Evolutionary conservation across 2,329 filamentous ascomycete genomes (phyloP).

Genomic region (Ascosphaera aggregata): DNA sequence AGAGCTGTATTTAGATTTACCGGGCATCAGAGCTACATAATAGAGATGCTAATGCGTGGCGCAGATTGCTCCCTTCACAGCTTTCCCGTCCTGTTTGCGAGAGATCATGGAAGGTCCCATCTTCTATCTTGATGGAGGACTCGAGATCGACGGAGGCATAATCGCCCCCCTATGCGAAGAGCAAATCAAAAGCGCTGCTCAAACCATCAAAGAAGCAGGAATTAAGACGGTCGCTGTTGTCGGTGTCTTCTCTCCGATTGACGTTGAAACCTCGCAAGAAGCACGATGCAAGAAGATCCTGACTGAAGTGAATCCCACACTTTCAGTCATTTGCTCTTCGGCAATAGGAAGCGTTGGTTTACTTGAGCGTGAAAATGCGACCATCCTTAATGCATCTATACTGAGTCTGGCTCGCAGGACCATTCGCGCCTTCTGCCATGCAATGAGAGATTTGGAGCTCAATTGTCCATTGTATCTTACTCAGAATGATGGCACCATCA

Average conservation of each 20-base stretch:
- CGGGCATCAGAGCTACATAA: background rate
- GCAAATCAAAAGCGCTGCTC: slow-evolving; percentile 15
- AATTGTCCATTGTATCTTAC: slow-evolving; percentile 35
- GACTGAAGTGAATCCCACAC: slow-evolving; percentile 13
- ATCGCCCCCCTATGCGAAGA: slow-evolving; percentile 17
- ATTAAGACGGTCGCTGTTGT: slow-evolving; percentile 20
- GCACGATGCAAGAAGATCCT: slow-evolving; percentile 18
- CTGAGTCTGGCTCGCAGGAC: slow-evolving; percentile 33
- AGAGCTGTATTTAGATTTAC: slow-evolving; percentile 10
- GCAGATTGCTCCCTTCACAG: slow-evolving; percentile 22
- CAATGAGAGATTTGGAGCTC: slow-evolving; percentile 27
- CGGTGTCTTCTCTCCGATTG: slow-evolving; percentile 25
- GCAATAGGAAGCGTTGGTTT: slow-evolving; percentile 23
- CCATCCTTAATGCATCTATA: slow-evolving; percentile 40
- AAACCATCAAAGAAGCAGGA: slow-evolving; percentile 14
- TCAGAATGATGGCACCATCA: slow-evolving; percentile 39
- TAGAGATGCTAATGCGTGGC: slow-evolving; percentile 1
- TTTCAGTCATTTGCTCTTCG: slow-evolving; percentile 21
- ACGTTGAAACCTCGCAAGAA: slow-evolving; percentile 20
- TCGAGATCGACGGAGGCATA: slow-evolving; percentile 26
- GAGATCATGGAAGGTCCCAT: slow-evolving; percentile 20
- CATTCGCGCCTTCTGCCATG: slow-evolving; percentile 30
- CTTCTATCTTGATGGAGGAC: slow-evolving; percentile 21
- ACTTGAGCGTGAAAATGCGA: slow-evolving; percentile 38
- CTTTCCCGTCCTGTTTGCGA: slow-evolving; percentile 16